Evolutionary conservation across 2,329 filamentous ascomycete genomes (phyloP), one percentile per base, ranked within the genome.

Genomic region (Monilinia fructigena): DNA sequence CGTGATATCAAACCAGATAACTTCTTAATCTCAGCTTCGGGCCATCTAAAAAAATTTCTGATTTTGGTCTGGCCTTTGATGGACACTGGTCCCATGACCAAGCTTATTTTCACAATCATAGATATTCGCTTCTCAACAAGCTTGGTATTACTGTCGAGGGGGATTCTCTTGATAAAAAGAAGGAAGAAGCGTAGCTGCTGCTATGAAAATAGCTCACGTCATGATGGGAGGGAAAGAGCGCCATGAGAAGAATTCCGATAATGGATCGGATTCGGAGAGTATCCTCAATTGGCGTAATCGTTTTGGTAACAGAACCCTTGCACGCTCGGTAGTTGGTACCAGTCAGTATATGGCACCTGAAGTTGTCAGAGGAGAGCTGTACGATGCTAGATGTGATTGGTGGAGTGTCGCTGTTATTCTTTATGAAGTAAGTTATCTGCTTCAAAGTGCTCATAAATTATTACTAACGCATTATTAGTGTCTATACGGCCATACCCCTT

Each of bases 291-390:
- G 88, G 89, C 85, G 90, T 55, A 88, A 92, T 74, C 82, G 83
- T 20, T 84, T 82, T 69, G 85, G 89, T 35, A 89, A 88, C 71
- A 87, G 92, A 50, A 85, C 85, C 45, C 84, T 92, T 45, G 94
- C 94, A 1, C 86, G 88, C 71, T 97, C 93, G 55, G 88, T 97
- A 1, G 94, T 98, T 14, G 94, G 94, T 2, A 98, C 95, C 2
- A 97, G 93, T 76, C 94, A 97, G 76, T 98, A 98, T 80, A 98
- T 97, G 95, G 94, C 95, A 0, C 94, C 94, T 2, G 95, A 98
- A 80, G 91, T 98, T 23, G 89, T 97, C 67, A 82, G 85, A 70
- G 92, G 93, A 38, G 85, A 92, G 59, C 80, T 84, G 48, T 98
- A 98, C 77, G 95, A 98, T 78, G 94, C 91, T 40, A 85, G 94